phyloP scores from a whole-genome alignment of 768 basidiomycete genomes.

The Termitomyces bulborhizus region DNA sequence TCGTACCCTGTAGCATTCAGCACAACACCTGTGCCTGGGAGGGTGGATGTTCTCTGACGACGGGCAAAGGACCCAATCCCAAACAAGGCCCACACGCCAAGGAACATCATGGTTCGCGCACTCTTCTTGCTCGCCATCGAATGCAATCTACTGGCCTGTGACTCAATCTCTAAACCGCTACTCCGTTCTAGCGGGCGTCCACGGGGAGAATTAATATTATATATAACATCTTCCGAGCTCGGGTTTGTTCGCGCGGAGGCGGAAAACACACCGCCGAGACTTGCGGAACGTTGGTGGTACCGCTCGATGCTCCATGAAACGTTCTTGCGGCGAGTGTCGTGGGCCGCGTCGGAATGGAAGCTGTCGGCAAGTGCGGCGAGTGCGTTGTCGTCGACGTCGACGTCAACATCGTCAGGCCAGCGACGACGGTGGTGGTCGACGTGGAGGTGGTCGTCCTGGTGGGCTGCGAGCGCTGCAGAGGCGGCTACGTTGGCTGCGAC shows the following conservation, averaged over 20 bases:
- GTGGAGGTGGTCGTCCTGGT: slow-evolving; percentile 37
- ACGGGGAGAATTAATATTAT: slow-evolving; percentile 18
- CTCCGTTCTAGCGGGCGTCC: slow-evolving; percentile 41
- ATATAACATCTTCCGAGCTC: slow-evolving; percentile 14
- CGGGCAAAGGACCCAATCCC: slow-evolving; percentile 50
- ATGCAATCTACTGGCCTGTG: slow-evolving; percentile 25
- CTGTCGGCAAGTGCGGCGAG: slow-evolving; percentile 62
- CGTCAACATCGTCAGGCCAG: slow-evolving; percentile 14
- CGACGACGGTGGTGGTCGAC: slow-evolving; percentile 18
- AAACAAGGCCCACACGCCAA: slow-evolving; percentile 72
- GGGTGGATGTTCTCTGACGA: slow-evolving; percentile 15
- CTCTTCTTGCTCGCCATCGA: slow-evolving; percentile 60
- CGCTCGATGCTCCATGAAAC: slow-evolving; percentile 69
- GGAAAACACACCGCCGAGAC: slow-evolving; percentile 29
- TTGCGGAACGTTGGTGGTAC: slow-evolving; percentile 33
- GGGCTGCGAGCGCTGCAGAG: slow-evolving; percentile 63
- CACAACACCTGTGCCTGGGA: slow-evolving; percentile 39
- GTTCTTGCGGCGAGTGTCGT: slow-evolving; percentile 38
- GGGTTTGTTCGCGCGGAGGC: background rate
- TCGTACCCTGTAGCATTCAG: slow-evolving; percentile 23
- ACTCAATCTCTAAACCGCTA: slow-evolving; percentile 17
- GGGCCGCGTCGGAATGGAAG: slow-evolving; percentile 67
- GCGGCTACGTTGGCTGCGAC: slow-evolving; percentile 71
- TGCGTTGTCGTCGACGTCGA: slow-evolving; percentile 36
- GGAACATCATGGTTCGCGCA: slow-evolving; percentile 57